Evolutionary conservation across 139 green algal genomes (phyloP).

Genomic region (Tetraselmis striata): DNA sequence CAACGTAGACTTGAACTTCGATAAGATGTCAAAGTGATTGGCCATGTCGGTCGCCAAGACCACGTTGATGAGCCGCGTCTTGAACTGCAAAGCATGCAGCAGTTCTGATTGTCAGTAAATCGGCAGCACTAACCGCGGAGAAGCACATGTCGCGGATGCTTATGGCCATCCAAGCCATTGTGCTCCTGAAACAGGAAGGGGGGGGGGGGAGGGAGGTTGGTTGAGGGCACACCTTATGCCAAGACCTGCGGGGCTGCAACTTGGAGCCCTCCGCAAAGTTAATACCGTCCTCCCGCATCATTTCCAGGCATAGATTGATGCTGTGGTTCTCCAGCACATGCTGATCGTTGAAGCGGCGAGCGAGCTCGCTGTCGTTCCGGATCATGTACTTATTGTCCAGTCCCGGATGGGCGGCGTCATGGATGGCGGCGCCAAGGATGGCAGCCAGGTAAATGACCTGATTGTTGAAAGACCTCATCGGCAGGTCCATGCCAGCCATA

Average conservation of each 20-base stretch:
- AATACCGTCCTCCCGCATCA: background rate
- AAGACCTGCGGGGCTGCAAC: background rate
- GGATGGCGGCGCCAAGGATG: background rate
- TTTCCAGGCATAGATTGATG: background rate
- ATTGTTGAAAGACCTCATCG: background rate
- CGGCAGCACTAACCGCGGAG: no score
- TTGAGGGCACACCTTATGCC: background rate
- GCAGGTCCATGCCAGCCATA: background rate
- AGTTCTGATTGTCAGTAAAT: background rate
- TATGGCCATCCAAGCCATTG: no score
- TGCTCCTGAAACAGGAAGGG: background rate
- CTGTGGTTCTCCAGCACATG: background rate
- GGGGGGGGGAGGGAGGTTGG: no score
- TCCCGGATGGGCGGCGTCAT: background rate
- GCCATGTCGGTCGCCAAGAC: constrained; percentile 53
- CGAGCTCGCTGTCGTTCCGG: background rate
- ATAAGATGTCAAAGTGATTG: constrained; percentile 45
- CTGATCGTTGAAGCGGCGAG: background rate
- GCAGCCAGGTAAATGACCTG: background rate
- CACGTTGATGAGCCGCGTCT: constrained; percentile 33
- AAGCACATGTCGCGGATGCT: no score
- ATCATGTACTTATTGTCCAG: background rate
- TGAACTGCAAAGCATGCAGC: background rate
- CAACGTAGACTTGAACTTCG: constrained; percentile 34
- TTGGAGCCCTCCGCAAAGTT: background rate